Evolutionary conservation across 163 green algal species (phyloP).

Genomic region (Chlamydomonas reinhardtii): DNA sequence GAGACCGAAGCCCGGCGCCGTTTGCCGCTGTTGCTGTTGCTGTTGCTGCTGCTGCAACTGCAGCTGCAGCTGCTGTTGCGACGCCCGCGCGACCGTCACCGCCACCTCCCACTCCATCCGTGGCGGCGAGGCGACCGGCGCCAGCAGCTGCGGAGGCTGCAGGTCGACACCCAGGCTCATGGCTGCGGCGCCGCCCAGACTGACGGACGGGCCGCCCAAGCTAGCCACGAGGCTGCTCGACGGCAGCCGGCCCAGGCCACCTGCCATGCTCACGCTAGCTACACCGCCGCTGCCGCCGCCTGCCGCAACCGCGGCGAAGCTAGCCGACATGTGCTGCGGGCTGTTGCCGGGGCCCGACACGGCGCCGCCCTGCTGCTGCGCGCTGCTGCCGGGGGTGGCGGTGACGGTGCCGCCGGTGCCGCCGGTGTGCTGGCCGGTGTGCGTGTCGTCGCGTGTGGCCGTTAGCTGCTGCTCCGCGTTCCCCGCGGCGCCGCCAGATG

Average conservation of each 20-base stretch:
- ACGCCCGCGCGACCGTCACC: too few relatives aligned
- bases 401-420: neutral
- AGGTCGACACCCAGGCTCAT: too few relatives aligned
- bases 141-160: neutral
- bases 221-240: too few relatives aligned
- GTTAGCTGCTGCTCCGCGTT: neutral
- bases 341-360: constrained; percentile 16
- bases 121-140: too few relatives aligned
- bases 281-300: neutral
- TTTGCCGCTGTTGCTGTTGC: too few relatives aligned
- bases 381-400: constrained; percentile 25
- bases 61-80: too few relatives aligned
- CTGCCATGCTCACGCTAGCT: too few relatives aligned
- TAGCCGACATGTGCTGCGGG: constrained; percentile 34
- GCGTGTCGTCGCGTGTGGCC: constrained; percentile 20
- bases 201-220: too few relatives aligned
- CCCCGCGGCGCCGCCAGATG: constrained; percentile 4
- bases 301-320: neutral
- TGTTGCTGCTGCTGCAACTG: too few relatives aligned
- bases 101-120: neutral
- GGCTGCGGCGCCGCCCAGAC: too few relatives aligned
- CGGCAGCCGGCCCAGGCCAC: too few relatives aligned
- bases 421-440: constrained; percentile 8
- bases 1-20: too few relatives aligned
- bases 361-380: constrained; percentile 3